Evolutionary conservation across 2,329 filamentous ascomycete species (phyloP).

Genomic region (Gremmenia infestans): DNA sequence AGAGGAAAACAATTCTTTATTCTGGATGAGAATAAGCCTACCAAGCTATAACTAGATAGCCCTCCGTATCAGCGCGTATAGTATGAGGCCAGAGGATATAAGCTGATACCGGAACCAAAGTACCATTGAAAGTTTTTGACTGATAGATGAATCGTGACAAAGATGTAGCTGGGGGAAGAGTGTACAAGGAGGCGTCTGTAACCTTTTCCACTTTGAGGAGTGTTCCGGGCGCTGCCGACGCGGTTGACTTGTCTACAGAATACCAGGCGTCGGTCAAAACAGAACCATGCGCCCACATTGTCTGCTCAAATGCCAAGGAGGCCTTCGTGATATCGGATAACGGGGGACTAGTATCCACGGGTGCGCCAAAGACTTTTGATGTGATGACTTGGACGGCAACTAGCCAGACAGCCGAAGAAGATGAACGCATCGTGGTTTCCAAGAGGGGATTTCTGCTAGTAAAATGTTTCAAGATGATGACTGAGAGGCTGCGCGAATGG

Average conservation of each 20-base stretch:
- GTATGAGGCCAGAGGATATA: constrained; percentile 2
- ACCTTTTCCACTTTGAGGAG: not conserved
- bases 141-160: constrained; percentile 1
- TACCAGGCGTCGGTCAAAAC: not conserved
- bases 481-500: no score
- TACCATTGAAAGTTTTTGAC: not conserved
- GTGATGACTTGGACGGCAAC: no score
- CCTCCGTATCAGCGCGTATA: not conserved
- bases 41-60: constrained; percentile 7
- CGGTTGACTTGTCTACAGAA: not conserved
- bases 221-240: not conserved
- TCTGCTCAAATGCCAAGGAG: not conserved
- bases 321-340: not conserved
- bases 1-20: no score
- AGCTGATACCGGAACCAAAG: not conserved
- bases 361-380: no score
- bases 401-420: no score
- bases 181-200: not conserved
- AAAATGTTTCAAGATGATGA: no score
- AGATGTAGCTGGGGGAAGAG: not conserved
- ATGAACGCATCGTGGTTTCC: no score
- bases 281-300: not conserved
- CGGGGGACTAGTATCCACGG: no score
- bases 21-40: no score
- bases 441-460: no score